Percentiles rank a stretch among this genome's conserved stretches.
These are phyloP conservation scores for Extremus antarcticus DNA, from an alignment of 495 filamentous ascomycete species.

Conservation along the genomic window DNA sequence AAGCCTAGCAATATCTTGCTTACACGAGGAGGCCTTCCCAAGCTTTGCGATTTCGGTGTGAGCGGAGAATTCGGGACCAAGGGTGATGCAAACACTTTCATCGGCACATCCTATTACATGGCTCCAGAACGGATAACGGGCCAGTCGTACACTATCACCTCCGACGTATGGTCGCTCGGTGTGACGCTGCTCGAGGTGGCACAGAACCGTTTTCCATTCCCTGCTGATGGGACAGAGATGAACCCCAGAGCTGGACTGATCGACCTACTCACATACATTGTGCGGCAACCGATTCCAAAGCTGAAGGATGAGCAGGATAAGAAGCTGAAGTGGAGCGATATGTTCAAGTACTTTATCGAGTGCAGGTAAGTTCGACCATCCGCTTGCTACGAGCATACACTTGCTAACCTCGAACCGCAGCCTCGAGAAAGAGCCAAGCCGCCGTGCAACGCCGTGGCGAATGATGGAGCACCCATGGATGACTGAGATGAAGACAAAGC, in stretches of 20 bases:
- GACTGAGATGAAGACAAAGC: constrained; percentile 85
- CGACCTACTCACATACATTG: constrained; percentile 92
- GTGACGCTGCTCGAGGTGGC: constrained; percentile 95
- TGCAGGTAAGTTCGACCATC: constrained; percentile 68
- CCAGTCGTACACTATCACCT: constrained; percentile 95
- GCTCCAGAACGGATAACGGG: constrained; percentile 95
- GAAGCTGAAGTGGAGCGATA: constrained; percentile 71
- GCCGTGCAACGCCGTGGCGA: constrained; percentile 88
- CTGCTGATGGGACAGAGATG: constrained; percentile 89
- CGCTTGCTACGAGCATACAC: neutral
- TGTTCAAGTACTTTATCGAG: constrained; percentile 98
- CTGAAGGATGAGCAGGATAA: constrained; percentile 81
- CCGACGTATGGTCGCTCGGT: constrained; percentile 93
- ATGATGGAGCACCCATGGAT: constrained; percentile 99
- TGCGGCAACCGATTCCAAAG: constrained; percentile 88
- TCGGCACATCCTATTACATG: constrained; percentile 99
- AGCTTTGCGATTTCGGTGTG: constrained; percentile 96
- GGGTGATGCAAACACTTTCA: constrained; percentile 97
- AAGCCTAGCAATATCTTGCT: constrained; percentile 96
- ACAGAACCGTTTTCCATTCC: constrained; percentile 96
- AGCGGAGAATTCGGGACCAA: constrained; percentile 97
- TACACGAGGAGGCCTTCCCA: constrained; percentile 84
- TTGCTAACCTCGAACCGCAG: constrained; percentile 36
- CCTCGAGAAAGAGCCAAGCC: constrained; percentile 81
- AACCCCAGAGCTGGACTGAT: constrained; percentile 78